Evolutionary conservation across 2,329 filamentous ascomycete species (phyloP).

Genomic region (Penicillium capsulatum): DNA sequence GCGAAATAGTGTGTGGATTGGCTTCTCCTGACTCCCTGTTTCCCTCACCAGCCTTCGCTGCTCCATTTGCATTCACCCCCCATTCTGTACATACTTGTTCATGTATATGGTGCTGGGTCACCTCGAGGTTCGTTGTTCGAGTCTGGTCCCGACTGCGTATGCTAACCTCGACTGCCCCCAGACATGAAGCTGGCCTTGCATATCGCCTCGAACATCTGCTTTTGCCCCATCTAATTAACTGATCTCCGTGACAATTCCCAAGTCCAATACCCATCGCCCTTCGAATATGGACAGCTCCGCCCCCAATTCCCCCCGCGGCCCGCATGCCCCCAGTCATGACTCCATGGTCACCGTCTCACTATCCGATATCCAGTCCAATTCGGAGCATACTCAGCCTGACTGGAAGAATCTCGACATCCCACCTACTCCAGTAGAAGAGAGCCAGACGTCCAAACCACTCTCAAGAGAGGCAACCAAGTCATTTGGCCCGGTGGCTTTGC

Average conservation of each 20-base stretch:
- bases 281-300: slow-evolving; percentile 26
- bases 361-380: slow-evolving; percentile 58
- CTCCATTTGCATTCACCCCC: neutral
- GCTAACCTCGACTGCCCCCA: slow-evolving; percentile 1
- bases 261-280: neutral
- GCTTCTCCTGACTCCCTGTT: slow-evolving; percentile 21
- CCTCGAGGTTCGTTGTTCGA: slow-evolving; percentile 9
- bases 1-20: slow-evolving; percentile 16
- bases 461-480: slow-evolving; percentile 12
- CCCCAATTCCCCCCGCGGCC: slow-evolving; percentile 19
- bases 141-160: neutral
- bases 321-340: slow-evolving; percentile 45
- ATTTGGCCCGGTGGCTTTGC: slow-evolving; percentile 16
- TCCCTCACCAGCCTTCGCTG: slow-evolving; percentile 11
- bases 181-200: slow-evolving; percentile 19
- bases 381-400: slow-evolving; percentile 43
- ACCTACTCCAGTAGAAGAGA: slow-evolving; percentile 28
- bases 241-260: neutral
- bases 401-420: slow-evolving; percentile 39
- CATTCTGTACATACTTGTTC: slow-evolving; percentile 1
- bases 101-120: slow-evolving; percentile 18
- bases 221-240: slow-evolving; percentile 5
- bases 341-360: slow-evolving; percentile 75
- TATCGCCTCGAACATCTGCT: slow-evolving; percentile 5
- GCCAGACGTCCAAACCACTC: slow-evolving; percentile 17